These are phyloP conservation scores for Croton setiger DNA, from an alignment of 441 rosid genomes.

Conservation along the genomic window DNA sequence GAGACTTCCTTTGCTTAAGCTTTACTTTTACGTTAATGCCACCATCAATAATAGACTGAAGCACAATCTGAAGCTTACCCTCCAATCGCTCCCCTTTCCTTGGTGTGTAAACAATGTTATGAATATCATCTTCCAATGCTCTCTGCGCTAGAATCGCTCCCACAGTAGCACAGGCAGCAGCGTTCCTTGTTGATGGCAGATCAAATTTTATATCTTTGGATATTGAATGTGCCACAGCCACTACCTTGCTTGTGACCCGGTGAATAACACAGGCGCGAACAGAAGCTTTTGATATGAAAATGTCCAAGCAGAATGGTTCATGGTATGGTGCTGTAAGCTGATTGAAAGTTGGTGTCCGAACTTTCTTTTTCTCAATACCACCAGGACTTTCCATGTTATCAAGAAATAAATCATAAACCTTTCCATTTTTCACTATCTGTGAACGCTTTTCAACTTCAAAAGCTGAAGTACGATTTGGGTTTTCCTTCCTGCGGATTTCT, in stretches of 20 bases:
- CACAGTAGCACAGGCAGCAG: constrained; percentile 59
- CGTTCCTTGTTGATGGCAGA: constrained; percentile 65
- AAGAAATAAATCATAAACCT: constrained; percentile 11
- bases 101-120: constrained; percentile 65
- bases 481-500: constrained; percentile 26
- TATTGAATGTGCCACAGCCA: constrained; percentile 82
- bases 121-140: constrained; percentile 75
- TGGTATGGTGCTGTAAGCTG: constrained; percentile 86
- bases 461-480: constrained; percentile 6
- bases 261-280: constrained; percentile 83
- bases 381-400: constrained; percentile 22
- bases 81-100: constrained; percentile 75
- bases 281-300: constrained; percentile 73
- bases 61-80: constrained; percentile 77
- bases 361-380: constrained; percentile 41
- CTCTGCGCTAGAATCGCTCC: constrained; percentile 73
- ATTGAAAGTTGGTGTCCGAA: constrained; percentile 72
- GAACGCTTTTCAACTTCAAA: constrained; percentile 18
- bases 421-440: constrained; percentile 22
- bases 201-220: constrained; percentile 81
- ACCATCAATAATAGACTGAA: constrained; percentile 59
- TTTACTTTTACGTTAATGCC: constrained; percentile 80
- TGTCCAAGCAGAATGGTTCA: constrained; percentile 83
- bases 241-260: constrained; percentile 84
- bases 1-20: constrained; percentile 65